A percentile compares a stretch with the other conserved stretches of the same genome.
These are phyloP conservation scores for Phalaenopsis aphrodite DNA, from an alignment of 106 monocot species.

Conservation along the genomic window DNA sequence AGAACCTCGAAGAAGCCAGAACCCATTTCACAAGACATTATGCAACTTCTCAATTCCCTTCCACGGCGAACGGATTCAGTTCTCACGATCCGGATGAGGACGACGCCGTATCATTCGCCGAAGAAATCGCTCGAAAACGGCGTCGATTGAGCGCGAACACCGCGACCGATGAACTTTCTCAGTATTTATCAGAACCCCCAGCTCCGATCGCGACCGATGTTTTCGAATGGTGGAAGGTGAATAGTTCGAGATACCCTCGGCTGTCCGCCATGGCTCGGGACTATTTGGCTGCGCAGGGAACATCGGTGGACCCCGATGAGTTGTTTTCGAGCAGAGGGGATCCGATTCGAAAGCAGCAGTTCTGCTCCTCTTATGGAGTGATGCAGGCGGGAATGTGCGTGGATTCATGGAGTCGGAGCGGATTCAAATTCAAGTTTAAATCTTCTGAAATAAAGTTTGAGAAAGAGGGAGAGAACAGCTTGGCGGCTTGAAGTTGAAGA, in stretches of 20 bases:
- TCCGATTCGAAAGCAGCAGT: constrained; percentile 37
- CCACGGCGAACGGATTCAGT: not conserved
- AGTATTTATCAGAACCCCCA: constrained; percentile 71
- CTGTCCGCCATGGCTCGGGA: constrained; percentile 88
- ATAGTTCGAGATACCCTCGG: constrained; percentile 55
- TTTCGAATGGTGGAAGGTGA: constrained; percentile 83
- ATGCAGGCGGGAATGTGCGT: constrained; percentile 58
- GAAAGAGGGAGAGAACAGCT: constrained; percentile 29
- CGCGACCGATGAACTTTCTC: constrained; percentile 63
- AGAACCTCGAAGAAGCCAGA: constrained; percentile 76
- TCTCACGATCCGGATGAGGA: constrained; percentile 20
- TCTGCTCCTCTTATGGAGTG: constrained; percentile 44
- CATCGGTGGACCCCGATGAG: constrained; percentile 60
- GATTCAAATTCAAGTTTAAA: constrained; percentile 59
- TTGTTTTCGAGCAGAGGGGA: constrained; percentile 67
- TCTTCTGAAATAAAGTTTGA: constrained; percentile 56
- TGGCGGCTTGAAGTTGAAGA: not conserved
- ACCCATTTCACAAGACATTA: constrained; percentile 54
- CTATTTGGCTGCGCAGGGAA: constrained; percentile 70
- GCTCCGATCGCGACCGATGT: constrained; percentile 54
- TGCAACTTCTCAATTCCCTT: constrained; percentile 21
- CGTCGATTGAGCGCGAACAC: constrained; percentile 30
- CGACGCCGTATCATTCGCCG: constrained; percentile 65
- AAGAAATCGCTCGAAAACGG: constrained; percentile 81
- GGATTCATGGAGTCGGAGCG: constrained; percentile 55